Evolutionary conservation across 2,329 filamentous ascomycete genomes (phyloP).

Genomic region (Penicillium paneum): DNA sequence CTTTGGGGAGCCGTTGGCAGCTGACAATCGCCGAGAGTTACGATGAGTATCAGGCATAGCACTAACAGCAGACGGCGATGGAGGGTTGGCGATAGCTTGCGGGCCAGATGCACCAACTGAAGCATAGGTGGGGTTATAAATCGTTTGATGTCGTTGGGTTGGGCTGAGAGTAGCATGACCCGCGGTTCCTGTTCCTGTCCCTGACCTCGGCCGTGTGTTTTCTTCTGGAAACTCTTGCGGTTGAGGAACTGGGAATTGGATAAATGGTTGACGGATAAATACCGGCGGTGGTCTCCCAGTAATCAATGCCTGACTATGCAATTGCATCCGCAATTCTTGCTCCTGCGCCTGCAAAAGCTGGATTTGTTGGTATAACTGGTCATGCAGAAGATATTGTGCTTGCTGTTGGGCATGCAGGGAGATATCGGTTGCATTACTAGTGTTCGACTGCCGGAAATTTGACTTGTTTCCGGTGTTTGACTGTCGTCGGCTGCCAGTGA

Average conservation of each 20-base stretch:
- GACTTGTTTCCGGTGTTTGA: constrained; percentile 54
- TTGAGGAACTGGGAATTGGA: constrained; percentile 41
- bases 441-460: constrained; percentile 39
- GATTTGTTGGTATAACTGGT: constrained; percentile 50
- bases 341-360: constrained; percentile 51
- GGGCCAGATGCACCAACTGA: constrained; percentile 35
- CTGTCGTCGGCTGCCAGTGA: constrained; percentile 51
- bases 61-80: constrained; percentile 43
- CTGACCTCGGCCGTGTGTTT: constrained; percentile 36
- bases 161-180: constrained; percentile 35
- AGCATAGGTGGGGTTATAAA: constrained; percentile 37
- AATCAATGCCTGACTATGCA: constrained; percentile 46
- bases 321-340: constrained; percentile 47
- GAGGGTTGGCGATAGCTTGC: constrained; percentile 45
- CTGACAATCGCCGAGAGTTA: constrained; percentile 45
- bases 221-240: constrained; percentile 39
- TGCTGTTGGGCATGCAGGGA: constrained; percentile 44
- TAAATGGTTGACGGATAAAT: constrained; percentile 42
- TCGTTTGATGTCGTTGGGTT: constrained; percentile 35
- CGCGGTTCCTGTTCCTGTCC: constrained; percentile 39
- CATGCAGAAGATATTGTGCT: constrained; percentile 48
- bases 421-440: constrained; percentile 36
- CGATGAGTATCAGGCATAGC: constrained; percentile 45
- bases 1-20: constrained; percentile 42
- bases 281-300: constrained; percentile 40